Evolutionary conservation across 495 filamentous ascomycete genomes (phyloP).

Genomic region (Talaromyces ruber): DNA sequence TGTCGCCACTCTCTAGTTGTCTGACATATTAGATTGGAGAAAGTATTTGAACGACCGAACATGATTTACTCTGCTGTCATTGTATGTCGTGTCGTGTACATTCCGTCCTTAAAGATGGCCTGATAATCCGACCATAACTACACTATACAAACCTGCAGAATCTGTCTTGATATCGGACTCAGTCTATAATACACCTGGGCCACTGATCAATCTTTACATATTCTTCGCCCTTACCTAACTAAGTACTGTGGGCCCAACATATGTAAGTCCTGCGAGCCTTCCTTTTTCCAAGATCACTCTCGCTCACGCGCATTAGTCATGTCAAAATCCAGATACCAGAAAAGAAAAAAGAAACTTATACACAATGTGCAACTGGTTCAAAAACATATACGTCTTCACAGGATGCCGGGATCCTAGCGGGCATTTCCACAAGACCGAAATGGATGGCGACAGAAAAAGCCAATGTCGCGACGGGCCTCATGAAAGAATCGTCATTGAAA

Average conservation of each 20-base stretch:
- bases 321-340: background rate
- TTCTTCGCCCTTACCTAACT: background rate
- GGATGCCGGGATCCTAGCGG: conserved; percentile 55
- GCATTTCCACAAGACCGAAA: conserved; percentile 59
- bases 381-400: conserved; percentile 71
- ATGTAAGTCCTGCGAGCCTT: background rate
- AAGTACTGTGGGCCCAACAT: background rate
- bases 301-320: background rate
- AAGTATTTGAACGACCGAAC: background rate
- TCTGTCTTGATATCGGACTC: background rate
- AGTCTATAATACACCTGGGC: background rate
- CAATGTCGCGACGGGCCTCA: conserved; percentile 62
- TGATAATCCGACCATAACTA: background rate
- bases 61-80: background rate
- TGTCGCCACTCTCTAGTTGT: background rate
- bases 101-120: background rate
- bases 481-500: conserved; percentile 62
- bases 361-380: conserved; percentile 71
- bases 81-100: background rate
- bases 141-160: background rate
- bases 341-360: background rate
- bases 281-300: too few species aligned
- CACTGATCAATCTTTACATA: background rate
- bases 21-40: background rate
- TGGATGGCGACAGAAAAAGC: conserved; percentile 51